Evolutionary conservation across 192 early-diverging fungal genomes (phyloP).

Genomic region (Gaertneriomyces semiglobifer): DNA sequence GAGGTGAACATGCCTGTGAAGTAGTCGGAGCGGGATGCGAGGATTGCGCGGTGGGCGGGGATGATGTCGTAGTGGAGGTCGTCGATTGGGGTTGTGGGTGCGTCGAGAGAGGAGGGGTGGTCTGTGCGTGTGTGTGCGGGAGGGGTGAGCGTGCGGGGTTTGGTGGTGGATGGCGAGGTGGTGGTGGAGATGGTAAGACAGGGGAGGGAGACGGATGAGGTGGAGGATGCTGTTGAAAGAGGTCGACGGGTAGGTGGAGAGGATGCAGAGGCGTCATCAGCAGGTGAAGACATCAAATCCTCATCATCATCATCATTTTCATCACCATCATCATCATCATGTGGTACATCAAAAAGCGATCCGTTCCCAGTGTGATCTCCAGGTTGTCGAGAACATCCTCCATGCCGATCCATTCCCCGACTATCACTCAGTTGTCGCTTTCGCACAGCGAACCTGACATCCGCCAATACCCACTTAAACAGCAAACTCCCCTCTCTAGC

Average conservation of each 20-base stretch:
- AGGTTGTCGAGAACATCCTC: too few species aligned
- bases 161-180: too few species aligned
- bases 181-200: background rate
- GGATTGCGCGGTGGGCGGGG: constrained; percentile 36
- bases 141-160: too few species aligned
- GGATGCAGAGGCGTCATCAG: background rate
- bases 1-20: constrained; percentile 38
- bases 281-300: background rate
- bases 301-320: constrained; percentile 7
- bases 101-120: too few species aligned
- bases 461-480: constrained; percentile 28
- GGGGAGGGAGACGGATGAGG: constrained; percentile 15
- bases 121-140: too few species aligned
- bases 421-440: background rate
- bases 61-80: constrained; percentile 2
- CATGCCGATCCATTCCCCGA: too few species aligned
- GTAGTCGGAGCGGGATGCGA: constrained; percentile 41
- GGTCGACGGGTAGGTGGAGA: constrained; percentile 1
- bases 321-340: background rate
- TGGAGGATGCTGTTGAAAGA: constrained; percentile 23
- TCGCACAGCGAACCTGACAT: constrained; percentile 30
- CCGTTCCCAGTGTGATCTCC: too few species aligned
- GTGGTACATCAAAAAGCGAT: background rate
- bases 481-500: constrained; percentile 16
- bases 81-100: background rate